Conservation (phyloP, 1,284 basidiomycete species). For the Spongispora temasekensis region DNA sequence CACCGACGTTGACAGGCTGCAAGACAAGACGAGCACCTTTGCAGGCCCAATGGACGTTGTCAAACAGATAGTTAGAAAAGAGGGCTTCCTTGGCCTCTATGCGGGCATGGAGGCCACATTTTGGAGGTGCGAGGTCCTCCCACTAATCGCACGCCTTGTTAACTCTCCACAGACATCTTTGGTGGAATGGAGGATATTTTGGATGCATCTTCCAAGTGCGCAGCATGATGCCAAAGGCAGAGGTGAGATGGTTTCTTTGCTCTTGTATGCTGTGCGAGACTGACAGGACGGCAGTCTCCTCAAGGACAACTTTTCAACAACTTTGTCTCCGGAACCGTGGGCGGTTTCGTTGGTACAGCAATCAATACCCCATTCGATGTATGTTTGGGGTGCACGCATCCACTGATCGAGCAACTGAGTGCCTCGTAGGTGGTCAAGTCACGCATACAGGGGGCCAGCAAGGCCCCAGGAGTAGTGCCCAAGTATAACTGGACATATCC, state of each 20-base stretch:
- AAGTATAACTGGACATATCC: slow-evolving; percentile 97
- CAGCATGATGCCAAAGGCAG: slow-evolving; percentile 78
- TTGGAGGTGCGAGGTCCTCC: slow-evolving; percentile 65
- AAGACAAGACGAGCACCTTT: slow-evolving; percentile 89
- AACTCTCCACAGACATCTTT: slow-evolving; percentile 60
- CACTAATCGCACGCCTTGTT: not conserved
- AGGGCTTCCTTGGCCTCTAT: slow-evolving; percentile 86
- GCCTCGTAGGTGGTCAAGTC: slow-evolving; percentile 82
- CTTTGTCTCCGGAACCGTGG: slow-evolving; percentile 87
- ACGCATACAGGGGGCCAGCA: slow-evolving; percentile 82
- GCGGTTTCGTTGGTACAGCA: slow-evolving; percentile 86
- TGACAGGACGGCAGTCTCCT: slow-evolving; percentile 49
- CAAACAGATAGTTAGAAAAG: slow-evolving; percentile 70
- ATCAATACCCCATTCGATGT: slow-evolving; percentile 80
- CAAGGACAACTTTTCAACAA: slow-evolving; percentile 85
- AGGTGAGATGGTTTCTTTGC: slow-evolving; percentile 46
- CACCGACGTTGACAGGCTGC: slow-evolving; percentile 55
- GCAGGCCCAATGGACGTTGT: slow-evolving; percentile 92
- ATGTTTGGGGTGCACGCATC: slow-evolving; percentile 23
- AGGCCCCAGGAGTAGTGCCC: slow-evolving; percentile 65
- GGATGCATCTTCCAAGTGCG: slow-evolving; percentile 88
- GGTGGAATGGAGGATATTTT: slow-evolving; percentile 96
- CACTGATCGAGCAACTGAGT: not conserved
- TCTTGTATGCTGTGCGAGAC: not conserved
- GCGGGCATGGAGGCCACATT: slow-evolving; percentile 95